phyloP scores from a whole-genome alignment of 257 asterid genomes.

The Solanum arcanum region DNA sequence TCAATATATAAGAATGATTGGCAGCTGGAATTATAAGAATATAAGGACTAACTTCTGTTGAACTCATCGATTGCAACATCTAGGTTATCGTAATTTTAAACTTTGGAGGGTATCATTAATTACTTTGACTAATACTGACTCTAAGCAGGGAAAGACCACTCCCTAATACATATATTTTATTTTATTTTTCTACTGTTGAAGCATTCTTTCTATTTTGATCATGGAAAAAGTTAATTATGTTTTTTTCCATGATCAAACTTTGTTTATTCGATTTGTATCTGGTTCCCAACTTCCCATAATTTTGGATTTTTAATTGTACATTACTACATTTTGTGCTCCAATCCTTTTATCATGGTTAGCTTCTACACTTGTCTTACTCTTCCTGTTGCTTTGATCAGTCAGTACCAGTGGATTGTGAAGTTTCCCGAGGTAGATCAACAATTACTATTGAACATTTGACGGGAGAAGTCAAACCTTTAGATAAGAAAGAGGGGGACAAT shows the following conservation, averaged over 20 bases:
- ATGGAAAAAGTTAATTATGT: neutral
- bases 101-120: neutral
- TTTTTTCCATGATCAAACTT: neutral
- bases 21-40: neutral
- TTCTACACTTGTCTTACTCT: constrained; percentile 4
- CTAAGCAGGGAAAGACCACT: neutral
- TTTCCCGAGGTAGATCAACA: constrained; percentile 82
- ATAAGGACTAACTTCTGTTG: neutral
- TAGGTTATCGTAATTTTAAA: neutral
- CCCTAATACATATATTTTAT: neutral
- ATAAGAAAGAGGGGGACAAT: constrained; percentile 67
- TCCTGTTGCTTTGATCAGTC: constrained; percentile 48
- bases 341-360: neutral
- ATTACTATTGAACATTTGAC: constrained; percentile 92
- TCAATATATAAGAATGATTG: neutral
- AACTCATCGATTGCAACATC: neutral
- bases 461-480: constrained; percentile 89
- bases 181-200: neutral
- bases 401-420: constrained; percentile 97
- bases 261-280: neutral
- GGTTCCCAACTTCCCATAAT: neutral
- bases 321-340: neutral
- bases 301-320: neutral
- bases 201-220: neutral
- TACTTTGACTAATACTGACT: neutral